These are phyloP conservation scores for Lyophyllum semitale DNA, from an alignment of 768 basidiomycete genomes.

Conservation along the genomic window DNA sequence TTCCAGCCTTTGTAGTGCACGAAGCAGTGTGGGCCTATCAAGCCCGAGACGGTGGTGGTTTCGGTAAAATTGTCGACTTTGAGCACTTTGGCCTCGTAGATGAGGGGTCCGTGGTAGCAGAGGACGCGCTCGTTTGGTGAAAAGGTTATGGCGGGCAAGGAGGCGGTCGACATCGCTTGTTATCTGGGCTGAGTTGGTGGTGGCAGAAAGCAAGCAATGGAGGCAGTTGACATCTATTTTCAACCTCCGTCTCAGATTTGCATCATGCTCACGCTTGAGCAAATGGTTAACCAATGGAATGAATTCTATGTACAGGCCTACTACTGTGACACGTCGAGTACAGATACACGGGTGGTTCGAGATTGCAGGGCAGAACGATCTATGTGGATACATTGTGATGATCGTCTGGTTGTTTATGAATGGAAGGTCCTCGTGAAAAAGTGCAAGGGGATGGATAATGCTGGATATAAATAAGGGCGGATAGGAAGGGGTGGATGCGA, in stretches of 20 bases:
- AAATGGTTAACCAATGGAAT: background rate
- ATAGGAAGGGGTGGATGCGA: background rate
- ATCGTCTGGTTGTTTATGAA: slow-evolving; percentile 9
- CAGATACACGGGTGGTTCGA: slow-evolving; percentile 3
- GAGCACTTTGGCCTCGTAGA: slow-evolving; percentile 96
- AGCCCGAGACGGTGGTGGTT: slow-evolving; percentile 56
- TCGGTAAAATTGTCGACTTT: slow-evolving; percentile 65
- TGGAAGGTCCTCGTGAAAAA: background rate
- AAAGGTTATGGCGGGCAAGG: slow-evolving; percentile 41
- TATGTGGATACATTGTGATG: slow-evolving; percentile 10
- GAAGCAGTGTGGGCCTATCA: slow-evolving; percentile 80
- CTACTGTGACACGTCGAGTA: slow-evolving; percentile 2
- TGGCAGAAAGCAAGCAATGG: background rate
- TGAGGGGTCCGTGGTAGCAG: slow-evolving; percentile 93
- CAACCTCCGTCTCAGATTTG: slow-evolving; percentile 10
- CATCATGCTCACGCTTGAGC: background rate
- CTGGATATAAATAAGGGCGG: background rate
- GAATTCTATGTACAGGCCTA: background rate
- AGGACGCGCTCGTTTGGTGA: slow-evolving; percentile 76
- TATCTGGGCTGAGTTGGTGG: background rate
- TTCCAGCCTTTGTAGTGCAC: slow-evolving; percentile 99
- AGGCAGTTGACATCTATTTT: slow-evolving; percentile 5
- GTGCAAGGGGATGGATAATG: background rate
- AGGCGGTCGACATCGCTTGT: slow-evolving; percentile 24
- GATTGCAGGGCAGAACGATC: slow-evolving; percentile 2